Evolutionary conservation across 768 basidiomycete genomes (phyloP), one percentile per base, ranked within the genome.

Genomic region (Cantharellus cinnabarinus): DNA sequence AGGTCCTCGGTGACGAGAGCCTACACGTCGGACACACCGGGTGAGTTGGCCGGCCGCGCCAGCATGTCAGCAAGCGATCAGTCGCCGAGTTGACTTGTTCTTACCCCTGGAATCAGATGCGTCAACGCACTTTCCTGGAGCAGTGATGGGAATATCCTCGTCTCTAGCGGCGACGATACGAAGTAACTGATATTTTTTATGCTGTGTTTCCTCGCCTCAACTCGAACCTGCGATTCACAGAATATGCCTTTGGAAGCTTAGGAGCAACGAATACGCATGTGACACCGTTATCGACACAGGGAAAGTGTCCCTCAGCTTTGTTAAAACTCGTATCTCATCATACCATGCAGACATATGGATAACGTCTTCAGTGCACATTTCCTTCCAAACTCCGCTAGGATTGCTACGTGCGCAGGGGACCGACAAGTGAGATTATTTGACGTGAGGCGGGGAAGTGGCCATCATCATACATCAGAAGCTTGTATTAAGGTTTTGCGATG

Each of bases 321-420:
- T 51, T 71, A 82, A 78, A 37, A 88, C 80, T 68, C 69, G 71
- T 48, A 87, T 77, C 66, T 73, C 78, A 59, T 74, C 79, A 4
- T 76, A 83, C 68, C 74, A 10, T 90, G 89, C 0, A 87, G 86
- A 2, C 89, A 94, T 68, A 76, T 71, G 52, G 79, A 76, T 7
- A 94, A 94, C 65, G 87, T 94, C 52, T 94, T 94, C 73, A 85
- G 82, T 63, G 80, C 78, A 0, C 79, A 85, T 52, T 82, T 87
- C 75, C 72, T 94, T 1, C 87, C 88, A 0, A 72, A 77, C 63
- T 85, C 86, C 5, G 77, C 81, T n/a, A 77, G 80, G 57, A 83
- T 93, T 15, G 70, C 68, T 5, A 67, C 64, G 79, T 88, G 68
- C 73, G 70, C 71, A 2, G 69, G 50, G 37, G 71, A 71, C 62